Base-by-base conservation (phyloP, 345 rosid genomes). In the Luvunga scandens region DNA sequence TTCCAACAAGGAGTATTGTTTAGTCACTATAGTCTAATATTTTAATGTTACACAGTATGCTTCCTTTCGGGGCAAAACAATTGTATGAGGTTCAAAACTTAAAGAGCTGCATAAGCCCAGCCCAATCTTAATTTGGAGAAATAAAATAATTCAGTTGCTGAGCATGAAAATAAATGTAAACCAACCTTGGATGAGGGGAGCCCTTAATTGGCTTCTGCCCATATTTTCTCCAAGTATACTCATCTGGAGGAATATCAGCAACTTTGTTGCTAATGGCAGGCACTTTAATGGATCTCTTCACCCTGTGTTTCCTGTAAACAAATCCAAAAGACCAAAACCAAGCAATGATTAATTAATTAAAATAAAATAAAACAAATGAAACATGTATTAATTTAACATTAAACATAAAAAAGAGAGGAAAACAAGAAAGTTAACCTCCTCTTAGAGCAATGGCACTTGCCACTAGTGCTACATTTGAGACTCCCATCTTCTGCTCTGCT, bases 171-270 rank as follows among this genome's bases (percentile, higher is more conserved):
- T 16, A 74, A 38, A 22, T 63, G n/a, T 31, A 3, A 45, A 27
- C 66, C 38, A 86, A 90, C 97, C 97, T 89, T 31, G 97, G 97
- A 82, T 91, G 93, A 18, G 94, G 93, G 81, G 97, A 89, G 22
- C 94, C 94, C 73, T 92, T 92, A 33, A 92, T 92, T 4, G 97
- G 97, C 80, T 92, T 92, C 80, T 92, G 97, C 21, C 97, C 97
- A 62, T 92, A 92, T 75, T 92, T 92, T 78, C 93, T 91, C 97
- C 97, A 92, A 38, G 97, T 87, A 75, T 85, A 91, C 83, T 92
- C 97, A 84, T 92, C 97, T 21, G 93, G 90, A 69, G 97, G 97
- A 77, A 92, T 91, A 83, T 92, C 95, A 2, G 97, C 93, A 73
- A 91, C 85, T 89, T 88, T 92, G 88, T 91, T 91, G 75, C 97